phyloP scores from a whole-genome alignment of 2,329 filamentous ascomycete species.

The Beauveria brongniartii region DNA sequence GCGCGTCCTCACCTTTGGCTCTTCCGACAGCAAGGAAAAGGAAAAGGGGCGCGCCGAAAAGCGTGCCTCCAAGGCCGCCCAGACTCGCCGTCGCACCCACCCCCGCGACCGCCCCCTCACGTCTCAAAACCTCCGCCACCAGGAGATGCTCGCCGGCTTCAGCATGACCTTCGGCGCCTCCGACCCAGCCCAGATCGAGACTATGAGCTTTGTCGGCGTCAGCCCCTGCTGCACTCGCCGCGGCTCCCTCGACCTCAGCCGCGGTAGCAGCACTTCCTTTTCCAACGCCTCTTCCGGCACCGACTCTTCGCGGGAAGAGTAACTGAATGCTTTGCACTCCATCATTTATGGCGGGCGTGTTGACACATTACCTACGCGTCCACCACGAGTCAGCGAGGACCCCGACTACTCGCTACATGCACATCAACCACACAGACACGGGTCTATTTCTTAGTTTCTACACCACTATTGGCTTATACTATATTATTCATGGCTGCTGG shows the following conservation, averaged over 20 bases:
- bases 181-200: slow-evolving; percentile 25
- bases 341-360: background rate
- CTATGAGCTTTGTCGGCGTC: slow-evolving; percentile 27
- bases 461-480: background rate
- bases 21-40: slow-evolving; percentile 14
- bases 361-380: background rate
- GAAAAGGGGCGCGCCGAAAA: slow-evolving; percentile 13
- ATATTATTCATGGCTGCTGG: background rate
- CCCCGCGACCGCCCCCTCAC: slow-evolving; percentile 38
- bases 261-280: slow-evolving; percentile 14
- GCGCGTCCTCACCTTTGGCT: slow-evolving; percentile 24
- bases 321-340: background rate
- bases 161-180: slow-evolving; percentile 37
- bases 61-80: slow-evolving; percentile 14
- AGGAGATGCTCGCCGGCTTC: slow-evolving; percentile 38
- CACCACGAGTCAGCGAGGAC: background rate
- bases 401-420: no score
- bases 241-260: slow-evolving; percentile 16
- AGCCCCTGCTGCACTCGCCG: slow-evolving; percentile 36
- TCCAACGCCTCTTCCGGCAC: slow-evolving; percentile 11
- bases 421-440: background rate
- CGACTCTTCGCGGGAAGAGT: slow-evolving; percentile 9
- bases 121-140: slow-evolving; percentile 36
- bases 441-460: background rate
- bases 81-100: slow-evolving; percentile 21